A percentile compares a stretch with the other conserved stretches of the same genome.
These are phyloP conservation scores for Boletellus sp. DNA, from an alignment of 768 basidiomycete genomes.

Conservation along the genomic window DNA sequence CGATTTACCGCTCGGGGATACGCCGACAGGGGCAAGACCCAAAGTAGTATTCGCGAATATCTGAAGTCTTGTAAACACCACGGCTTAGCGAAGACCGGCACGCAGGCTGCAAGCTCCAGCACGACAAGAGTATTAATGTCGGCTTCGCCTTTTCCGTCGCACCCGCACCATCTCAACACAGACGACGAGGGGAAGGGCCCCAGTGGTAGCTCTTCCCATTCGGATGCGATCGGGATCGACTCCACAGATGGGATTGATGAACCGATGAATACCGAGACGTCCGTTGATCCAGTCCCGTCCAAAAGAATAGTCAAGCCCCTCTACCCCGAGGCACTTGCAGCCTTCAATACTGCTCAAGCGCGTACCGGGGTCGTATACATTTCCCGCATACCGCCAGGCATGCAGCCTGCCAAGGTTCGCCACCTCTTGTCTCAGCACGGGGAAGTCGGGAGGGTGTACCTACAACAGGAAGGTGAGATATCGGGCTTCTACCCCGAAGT, in stretches of 20 bases:
- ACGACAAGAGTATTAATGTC: not conserved
- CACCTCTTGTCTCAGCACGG: conserved; percentile 90
- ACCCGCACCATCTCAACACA: not conserved
- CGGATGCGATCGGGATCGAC: conserved; percentile 23
- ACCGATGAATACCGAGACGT: conserved; percentile 54
- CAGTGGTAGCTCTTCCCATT: not conserved
- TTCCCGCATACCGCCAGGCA: conserved; percentile 93
- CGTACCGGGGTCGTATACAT: conserved; percentile 89
- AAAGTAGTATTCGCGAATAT: too few species aligned
- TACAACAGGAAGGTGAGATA: conserved; percentile 82
- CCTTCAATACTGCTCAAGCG: conserved; percentile 69
- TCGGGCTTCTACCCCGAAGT: not conserved
- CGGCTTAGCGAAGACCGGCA: too few species aligned
- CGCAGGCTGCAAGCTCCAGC: not conserved
- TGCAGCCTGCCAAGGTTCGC: conserved; percentile 94
- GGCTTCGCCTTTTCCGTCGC: not conserved
- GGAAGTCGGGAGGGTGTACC: conserved; percentile 86
- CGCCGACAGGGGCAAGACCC: too few species aligned
- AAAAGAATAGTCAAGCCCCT: conserved; percentile 65
- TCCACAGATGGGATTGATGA: conserved; percentile 23
- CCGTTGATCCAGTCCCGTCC: conserved; percentile 42
- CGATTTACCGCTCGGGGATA: too few species aligned
- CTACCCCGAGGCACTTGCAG: conserved; percentile 69
- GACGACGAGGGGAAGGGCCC: not conserved
- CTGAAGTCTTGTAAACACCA: not conserved